These are phyloP conservation scores for Salvia splendens DNA, from an alignment of 257 asterid genomes.

Conservation along the genomic window DNA sequence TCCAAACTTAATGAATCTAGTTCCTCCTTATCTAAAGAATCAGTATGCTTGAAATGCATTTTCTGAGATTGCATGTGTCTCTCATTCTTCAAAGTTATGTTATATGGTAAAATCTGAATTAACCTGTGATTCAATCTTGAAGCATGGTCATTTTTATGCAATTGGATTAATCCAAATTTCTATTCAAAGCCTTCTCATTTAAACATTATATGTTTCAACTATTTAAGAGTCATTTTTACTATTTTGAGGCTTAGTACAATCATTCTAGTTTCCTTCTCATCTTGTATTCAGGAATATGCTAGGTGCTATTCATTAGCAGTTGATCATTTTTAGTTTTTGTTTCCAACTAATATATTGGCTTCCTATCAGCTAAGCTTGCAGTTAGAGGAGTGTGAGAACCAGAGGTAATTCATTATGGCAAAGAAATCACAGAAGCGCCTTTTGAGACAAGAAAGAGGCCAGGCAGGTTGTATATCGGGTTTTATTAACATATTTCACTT, in stretches of 20 bases:
- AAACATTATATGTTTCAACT: neutral
- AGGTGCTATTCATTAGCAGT: conserved; percentile 18
- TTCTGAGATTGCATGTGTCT: conserved; percentile 27
- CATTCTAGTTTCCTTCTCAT: neutral
- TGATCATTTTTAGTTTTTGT: neutral
- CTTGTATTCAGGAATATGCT: neutral
- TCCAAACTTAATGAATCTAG: conserved; percentile 20
- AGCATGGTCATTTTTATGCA: neutral
- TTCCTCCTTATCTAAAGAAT: neutral
- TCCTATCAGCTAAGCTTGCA: conserved; percentile 33
- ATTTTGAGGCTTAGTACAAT: neutral
- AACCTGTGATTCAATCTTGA: conserved; percentile 1
- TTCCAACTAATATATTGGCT: conserved; percentile 7
- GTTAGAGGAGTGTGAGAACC: conserved; percentile 32
- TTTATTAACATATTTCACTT: conserved; percentile 78
- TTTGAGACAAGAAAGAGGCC: conserved; percentile 62
- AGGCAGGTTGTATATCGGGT: conserved; percentile 80
- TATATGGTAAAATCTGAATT: conserved; percentile 5
- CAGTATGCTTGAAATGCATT: conserved; percentile 6
- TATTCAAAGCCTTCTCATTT: conserved; percentile 15
- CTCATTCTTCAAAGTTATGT: neutral
- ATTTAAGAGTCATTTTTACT: conserved; percentile 1
- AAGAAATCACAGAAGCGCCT: conserved; percentile 66
- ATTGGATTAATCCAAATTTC: neutral
- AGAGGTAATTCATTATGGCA: conserved; percentile 50